Evolutionary conservation across 345 rosid genomes (phyloP).

Genomic region (Lepidium didymum): DNA sequence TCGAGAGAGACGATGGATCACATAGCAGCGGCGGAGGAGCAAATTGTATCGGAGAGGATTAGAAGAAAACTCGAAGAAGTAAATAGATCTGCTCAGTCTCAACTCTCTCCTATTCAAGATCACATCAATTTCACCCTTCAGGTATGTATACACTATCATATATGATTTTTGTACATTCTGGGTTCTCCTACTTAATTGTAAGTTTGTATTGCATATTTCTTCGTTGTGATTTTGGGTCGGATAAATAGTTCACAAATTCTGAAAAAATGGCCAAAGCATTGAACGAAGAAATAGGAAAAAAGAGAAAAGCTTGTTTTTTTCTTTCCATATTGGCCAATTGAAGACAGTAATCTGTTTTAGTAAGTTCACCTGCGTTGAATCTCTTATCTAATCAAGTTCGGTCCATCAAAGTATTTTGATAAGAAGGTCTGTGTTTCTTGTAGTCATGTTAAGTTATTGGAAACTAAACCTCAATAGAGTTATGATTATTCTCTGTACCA

Average conservation of each 20-base stretch:
- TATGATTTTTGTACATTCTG: background rate
- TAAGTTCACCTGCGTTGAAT: background rate
- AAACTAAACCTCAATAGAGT: background rate
- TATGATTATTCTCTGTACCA: background rate
- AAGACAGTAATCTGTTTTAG: background rate
- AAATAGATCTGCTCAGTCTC: constrained; percentile 53
- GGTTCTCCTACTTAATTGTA: background rate
- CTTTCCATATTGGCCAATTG: background rate
- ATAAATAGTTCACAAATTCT: background rate
- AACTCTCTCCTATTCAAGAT: constrained; percentile 72
- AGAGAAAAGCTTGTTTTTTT: background rate
- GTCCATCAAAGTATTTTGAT: background rate
- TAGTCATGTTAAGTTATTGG: background rate
- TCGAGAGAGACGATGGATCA: constrained; percentile 49
- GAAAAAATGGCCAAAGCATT: background rate
- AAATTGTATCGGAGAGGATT: constrained; percentile 56
- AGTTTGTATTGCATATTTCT: background rate
- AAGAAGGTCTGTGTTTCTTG: background rate
- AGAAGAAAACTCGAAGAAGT: constrained; percentile 59
- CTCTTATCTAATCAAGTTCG: background rate
- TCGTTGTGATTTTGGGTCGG: background rate
- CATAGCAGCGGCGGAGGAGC: constrained; percentile 57
- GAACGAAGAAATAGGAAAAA: background rate
- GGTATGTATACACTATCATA: constrained; percentile 22
- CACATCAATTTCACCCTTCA: constrained; percentile 90